Percentiles rank a stretch among this genome's conserved stretches.
Conservation (phyloP, 1,284 basidiomycete species). For the Sphaerobolus stellatus region DNA sequence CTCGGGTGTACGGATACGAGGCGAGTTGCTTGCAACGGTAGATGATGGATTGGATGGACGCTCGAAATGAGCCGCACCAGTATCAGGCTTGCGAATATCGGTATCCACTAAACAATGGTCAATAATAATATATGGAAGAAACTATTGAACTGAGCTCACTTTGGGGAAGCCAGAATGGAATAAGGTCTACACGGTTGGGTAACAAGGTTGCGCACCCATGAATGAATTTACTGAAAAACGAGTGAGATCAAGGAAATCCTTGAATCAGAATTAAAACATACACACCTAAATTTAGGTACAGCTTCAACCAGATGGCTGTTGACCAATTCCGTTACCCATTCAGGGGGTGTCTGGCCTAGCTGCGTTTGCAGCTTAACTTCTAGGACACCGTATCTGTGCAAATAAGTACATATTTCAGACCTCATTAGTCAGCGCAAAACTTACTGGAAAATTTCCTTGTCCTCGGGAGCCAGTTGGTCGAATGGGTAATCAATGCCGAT, state of each 20-base stretch:
- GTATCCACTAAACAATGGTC: constrained; percentile 69
- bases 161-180: constrained; percentile 98
- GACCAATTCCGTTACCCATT: constrained; percentile 96
- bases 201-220: constrained; percentile 95
- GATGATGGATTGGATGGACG: constrained; percentile 56
- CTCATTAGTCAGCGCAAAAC: constrained; percentile 24
- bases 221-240: constrained; percentile 81
- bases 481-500: constrained; percentile 94
- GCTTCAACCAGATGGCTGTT: constrained; percentile 93
- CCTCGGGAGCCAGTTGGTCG: constrained; percentile 70
- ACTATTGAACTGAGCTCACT: constrained; percentile 53
- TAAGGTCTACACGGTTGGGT: constrained; percentile 93
- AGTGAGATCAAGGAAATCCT: constrained; percentile 6
- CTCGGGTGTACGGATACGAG: constrained; percentile 51
- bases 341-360: constrained; percentile 91
- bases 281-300: constrained; percentile 84
- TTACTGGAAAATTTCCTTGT: constrained; percentile 92
- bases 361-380: constrained; percentile 99
- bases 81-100: constrained; percentile 88
- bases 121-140: constrained; percentile 19
- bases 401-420: background rate
- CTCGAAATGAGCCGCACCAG: constrained; percentile 74
- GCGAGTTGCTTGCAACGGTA: constrained; percentile 40
- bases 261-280: constrained; percentile 3
- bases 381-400: constrained; percentile 74